Conservation (phyloP, 2,329 filamentous ascomycete genomes). For the Microsporum canis region DNA sequence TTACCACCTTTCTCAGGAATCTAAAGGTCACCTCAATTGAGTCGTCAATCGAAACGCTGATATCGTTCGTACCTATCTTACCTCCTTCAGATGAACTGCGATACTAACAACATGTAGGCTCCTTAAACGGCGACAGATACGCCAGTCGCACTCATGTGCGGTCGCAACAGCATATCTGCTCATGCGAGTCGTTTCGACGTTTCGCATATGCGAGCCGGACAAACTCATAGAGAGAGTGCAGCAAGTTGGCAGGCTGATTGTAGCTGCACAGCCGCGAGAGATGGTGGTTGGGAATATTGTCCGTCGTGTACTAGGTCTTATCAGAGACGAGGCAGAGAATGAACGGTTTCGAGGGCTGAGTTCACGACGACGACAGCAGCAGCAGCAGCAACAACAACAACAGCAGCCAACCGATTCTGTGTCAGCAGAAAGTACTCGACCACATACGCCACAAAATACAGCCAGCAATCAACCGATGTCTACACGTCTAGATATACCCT, state of each 20-base stretch:
- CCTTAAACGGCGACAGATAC: constrained; percentile 82
- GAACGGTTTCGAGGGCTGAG: constrained; percentile 55
- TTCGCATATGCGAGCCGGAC: constrained; percentile 64
- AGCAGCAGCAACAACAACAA: not conserved
- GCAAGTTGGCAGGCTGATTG: constrained; percentile 63
- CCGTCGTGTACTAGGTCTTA: constrained; percentile 74
- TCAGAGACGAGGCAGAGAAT: constrained; percentile 81
- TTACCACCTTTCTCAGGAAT: constrained; percentile 10
- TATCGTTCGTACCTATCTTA: constrained; percentile 7
- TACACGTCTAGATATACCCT: not conserved
- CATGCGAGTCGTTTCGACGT: constrained; percentile 70
- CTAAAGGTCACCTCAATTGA: constrained; percentile 11
- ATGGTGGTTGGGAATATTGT: constrained; percentile 92
- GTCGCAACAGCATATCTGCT: constrained; percentile 84
- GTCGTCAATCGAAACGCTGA: constrained; percentile 11
- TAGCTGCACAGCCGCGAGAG: constrained; percentile 76
- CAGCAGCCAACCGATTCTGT: constrained; percentile 44
- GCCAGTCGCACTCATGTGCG: constrained; percentile 76
- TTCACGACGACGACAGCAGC: constrained; percentile 20
- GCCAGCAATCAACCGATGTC: not conserved
- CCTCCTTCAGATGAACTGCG: not conserved
- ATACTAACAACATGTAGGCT: constrained; percentile 43
- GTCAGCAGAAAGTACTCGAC: constrained; percentile 38
- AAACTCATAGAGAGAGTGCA: constrained; percentile 71
- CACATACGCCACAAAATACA: constrained; percentile 25